Evolutionary conservation across 2,329 filamentous ascomycete species (phyloP), one percentile per base, ranked within the genome.

Genomic region (Ascochyta koolunga): DNA sequence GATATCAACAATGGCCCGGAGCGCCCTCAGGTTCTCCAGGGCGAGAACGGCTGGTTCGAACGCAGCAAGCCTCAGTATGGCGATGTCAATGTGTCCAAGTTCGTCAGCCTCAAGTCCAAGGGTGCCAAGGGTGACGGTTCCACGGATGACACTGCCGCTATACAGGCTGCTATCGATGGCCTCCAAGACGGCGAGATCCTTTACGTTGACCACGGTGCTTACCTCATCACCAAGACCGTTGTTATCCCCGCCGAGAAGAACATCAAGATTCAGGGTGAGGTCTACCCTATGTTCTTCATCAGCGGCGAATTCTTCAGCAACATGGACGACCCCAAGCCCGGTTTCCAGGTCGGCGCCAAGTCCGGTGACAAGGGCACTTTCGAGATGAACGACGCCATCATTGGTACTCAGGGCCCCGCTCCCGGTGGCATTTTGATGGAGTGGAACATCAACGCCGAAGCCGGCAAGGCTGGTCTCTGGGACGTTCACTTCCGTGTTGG

Each of bases 401-500:
- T 98, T 65, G 86, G 91, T 75, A 96, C 92, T 25, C 84, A 86
- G 62, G 93, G 93, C 4, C 81, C 92, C 3, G 88, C 91, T 59
- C 89, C 92, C 0, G 93, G 93, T 61, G 93, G 92, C 16, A 91
- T 96, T 68, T 83, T 97, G 71, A 86, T 97, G 78, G 85, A 97
- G 74, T 97, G 91, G 89, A 97, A 97, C 77, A 80, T 96, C 36
- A 86, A 85, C 37, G 73, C 82, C 3, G 63, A 80, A 76, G 82
- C 87, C 53, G 91, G 91, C 40, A 84, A 86, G 1, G 87, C 87
- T 18, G 93, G 86, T 58, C 87, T 97, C 77, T 99, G 93, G 90
- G 95, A 99, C 68, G 88, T 93, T n/a, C 95, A 99, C 80, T 89
- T 95, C 78, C 91, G 95, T 69, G 85, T 99, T 65, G 93, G 92